phyloP scores from a whole-genome alignment of 345 rosid genomes.

The Citropsis articulata region DNA sequence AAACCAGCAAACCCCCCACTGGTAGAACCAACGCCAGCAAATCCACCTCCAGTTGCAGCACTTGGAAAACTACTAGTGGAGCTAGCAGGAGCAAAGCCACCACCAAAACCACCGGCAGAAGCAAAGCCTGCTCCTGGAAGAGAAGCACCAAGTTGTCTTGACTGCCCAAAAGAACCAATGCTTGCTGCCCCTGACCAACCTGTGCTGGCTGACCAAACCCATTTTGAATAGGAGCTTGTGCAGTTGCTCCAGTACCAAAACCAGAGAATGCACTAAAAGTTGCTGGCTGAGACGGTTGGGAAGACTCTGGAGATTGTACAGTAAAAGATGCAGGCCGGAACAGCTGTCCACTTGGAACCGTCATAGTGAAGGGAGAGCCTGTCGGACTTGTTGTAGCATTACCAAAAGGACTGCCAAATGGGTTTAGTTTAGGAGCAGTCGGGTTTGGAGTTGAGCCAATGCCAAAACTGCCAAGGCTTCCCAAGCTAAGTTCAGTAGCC shows the following conservation, averaged over 20 bases:
- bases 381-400: slow-evolving; percentile 41
- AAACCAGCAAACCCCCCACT: slow-evolving; percentile 41
- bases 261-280: slow-evolving; percentile 51
- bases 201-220: slow-evolving; percentile 84
- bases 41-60: slow-evolving; percentile 47
- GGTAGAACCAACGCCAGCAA: slow-evolving; percentile 29
- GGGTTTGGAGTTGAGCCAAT: slow-evolving; percentile 56
- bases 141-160: slow-evolving; percentile 78
- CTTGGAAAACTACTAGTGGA: slow-evolving; percentile 57
- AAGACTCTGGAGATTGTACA: slow-evolving; percentile 55
- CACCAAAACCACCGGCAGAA: slow-evolving; percentile 49
- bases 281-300: slow-evolving; percentile 57
- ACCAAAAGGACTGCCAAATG: slow-evolving; percentile 74
- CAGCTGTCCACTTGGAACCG: slow-evolving; percentile 77
- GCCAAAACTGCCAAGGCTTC: slow-evolving; percentile 67
- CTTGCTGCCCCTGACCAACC: slow-evolving; percentile 81
- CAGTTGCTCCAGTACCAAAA: slow-evolving; percentile 43
- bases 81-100: slow-evolving; percentile 51
- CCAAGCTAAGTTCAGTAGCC: slow-evolving; percentile 60
- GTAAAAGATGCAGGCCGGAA: slow-evolving; percentile 89
- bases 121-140: slow-evolving; percentile 58
- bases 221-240: slow-evolving; percentile 55
- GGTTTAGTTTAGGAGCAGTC: slow-evolving; percentile 53
- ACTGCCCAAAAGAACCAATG: slow-evolving; percentile 95
- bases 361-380: slow-evolving; percentile 49